These are phyloP conservation scores for Murraya koenigii DNA, from an alignment of 345 rosid genomes.

Conservation along the genomic window DNA sequence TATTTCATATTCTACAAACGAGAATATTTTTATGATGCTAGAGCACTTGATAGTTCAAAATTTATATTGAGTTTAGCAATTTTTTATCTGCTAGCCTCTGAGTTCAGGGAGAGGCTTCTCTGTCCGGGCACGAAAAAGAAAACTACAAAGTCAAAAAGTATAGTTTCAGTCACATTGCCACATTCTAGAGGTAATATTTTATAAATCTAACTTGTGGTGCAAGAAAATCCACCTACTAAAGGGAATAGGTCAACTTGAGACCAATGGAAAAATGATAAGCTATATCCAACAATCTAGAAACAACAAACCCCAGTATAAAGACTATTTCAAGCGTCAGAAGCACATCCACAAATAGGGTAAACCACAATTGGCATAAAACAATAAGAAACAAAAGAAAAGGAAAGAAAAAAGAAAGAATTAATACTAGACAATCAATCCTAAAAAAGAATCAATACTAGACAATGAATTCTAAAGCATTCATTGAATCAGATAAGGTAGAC, in stretches of 20 bases:
- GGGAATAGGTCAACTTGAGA: neutral
- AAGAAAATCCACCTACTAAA: conserved; percentile 2
- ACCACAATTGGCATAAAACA: neutral
- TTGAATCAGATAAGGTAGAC: neutral
- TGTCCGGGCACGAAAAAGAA: neutral
- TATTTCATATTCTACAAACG: neutral
- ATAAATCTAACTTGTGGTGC: neutral
- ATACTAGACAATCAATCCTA: neutral
- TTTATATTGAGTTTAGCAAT: neutral
- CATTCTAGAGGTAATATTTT: neutral
- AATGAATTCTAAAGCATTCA: neutral
- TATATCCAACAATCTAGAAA: neutral
- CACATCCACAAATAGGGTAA: neutral
- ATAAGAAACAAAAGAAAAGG: neutral
- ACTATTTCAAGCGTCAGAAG: conserved; percentile 18
- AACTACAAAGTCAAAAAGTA: neutral
- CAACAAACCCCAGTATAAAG: conserved; percentile 6
- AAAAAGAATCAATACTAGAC: too few relatives aligned
- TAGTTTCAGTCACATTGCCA: neutral
- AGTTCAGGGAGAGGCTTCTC: neutral
- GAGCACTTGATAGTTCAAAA: neutral
- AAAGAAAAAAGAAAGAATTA: too few relatives aligned
- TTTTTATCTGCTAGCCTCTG: neutral
- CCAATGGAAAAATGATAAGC: neutral
- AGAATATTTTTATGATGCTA: neutral